A percentile compares a stretch with the other conserved stretches of the same genome.
Conservation (phyloP, 2,329 filamentous ascomycete genomes). For the Pseudogymnoascus sp. region DNA sequence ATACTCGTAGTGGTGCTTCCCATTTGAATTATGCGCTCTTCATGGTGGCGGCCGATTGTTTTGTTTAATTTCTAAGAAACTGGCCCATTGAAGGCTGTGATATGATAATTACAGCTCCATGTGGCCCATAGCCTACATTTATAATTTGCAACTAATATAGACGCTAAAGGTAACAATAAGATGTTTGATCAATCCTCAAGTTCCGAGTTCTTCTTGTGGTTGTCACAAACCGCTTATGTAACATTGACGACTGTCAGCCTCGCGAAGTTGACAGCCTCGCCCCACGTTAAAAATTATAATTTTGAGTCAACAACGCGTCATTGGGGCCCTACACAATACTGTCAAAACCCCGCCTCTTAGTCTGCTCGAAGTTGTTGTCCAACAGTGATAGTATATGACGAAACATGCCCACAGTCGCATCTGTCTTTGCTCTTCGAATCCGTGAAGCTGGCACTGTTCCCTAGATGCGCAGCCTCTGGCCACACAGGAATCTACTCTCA, state of each 20-base stretch:
- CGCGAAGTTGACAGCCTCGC: slow-evolving; percentile 1
- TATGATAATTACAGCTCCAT: not conserved
- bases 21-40: too few relatives aligned
- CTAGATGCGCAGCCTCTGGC: slow-evolving; percentile 3
- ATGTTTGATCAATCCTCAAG: not conserved
- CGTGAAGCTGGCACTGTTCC: not conserved
- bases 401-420: not conserved
- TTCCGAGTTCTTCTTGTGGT: too few relatives aligned
- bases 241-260: not conserved
- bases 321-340: not conserved
- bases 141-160: not conserved
- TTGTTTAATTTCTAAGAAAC: not conserved
- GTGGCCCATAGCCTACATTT: not conserved
- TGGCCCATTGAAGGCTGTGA: not conserved
- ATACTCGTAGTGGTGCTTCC: not conserved
- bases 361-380: not conserved
- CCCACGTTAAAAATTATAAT: slow-evolving; percentile 7
- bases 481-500: not conserved
- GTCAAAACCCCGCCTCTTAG: not conserved
- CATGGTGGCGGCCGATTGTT: not conserved
- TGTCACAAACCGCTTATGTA: not conserved
- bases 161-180: not conserved
- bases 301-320: slow-evolving; percentile 8
- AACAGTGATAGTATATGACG: not conserved
- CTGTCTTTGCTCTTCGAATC: not conserved